Percentiles rank a stretch among this genome's conserved stretches.
Evolutionary conservation across 768 basidiomycete genomes (phyloP).

Genomic region (Podaxis rugospora): DNA sequence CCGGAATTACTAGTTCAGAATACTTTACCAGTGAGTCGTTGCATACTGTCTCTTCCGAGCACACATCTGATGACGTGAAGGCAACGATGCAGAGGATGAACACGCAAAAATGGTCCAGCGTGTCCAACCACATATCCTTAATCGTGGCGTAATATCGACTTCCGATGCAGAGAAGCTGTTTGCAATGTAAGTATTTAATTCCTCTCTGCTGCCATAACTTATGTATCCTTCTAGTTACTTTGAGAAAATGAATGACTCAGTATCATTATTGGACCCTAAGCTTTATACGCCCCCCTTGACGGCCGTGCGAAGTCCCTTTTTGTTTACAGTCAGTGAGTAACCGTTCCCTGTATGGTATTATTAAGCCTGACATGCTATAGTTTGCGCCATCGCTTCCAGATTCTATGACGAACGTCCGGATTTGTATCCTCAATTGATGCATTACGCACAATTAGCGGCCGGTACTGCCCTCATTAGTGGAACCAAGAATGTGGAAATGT

Average conservation of each 20-base stretch:
- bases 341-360: neutral
- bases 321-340: constrained; percentile 84
- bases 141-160: constrained; percentile 56
- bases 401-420: constrained; percentile 69
- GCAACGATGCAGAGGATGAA: constrained; percentile 12
- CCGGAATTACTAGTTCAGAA: constrained; percentile 63
- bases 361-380: constrained; percentile 27
- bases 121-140: constrained; percentile 61
- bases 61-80: neutral
- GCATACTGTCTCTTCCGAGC: neutral
- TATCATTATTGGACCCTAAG: constrained; percentile 75
- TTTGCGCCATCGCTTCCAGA: constrained; percentile 85
- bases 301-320: constrained; percentile 80
- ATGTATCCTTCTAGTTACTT: constrained; percentile 50
- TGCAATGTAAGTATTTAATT: constrained; percentile 45
- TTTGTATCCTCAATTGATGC: constrained; percentile 68
- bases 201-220: neutral
- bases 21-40: constrained; percentile 65
- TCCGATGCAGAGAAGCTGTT: constrained; percentile 70
- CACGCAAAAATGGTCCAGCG: constrained; percentile 35
- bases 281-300: constrained; percentile 83
- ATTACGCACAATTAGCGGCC: constrained; percentile 71
- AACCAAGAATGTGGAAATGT: constrained; percentile 79
- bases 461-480: constrained; percentile 74
- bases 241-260: constrained; percentile 72